Evolutionary conservation across 495 filamentous ascomycete genomes (phyloP).

Genomic region (Margaritispora aquatica): DNA sequence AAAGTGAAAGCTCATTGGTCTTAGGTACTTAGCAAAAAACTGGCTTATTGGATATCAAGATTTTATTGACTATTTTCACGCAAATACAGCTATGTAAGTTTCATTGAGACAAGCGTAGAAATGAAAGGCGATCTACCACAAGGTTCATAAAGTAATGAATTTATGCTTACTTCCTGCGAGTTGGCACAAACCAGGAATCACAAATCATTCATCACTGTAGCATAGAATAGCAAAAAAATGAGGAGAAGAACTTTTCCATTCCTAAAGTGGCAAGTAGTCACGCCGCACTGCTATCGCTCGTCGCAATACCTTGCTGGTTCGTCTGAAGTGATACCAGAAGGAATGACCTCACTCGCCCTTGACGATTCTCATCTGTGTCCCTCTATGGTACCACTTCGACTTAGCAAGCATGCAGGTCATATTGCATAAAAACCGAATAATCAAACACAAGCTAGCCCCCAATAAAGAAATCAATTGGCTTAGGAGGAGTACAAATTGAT

Average conservation of each 20-base stretch:
- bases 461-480: not conserved
- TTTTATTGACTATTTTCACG: no score
- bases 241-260: not conserved
- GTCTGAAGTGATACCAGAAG: not conserved
- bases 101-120: no score
- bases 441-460: constrained; percentile 1
- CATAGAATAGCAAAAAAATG: not conserved
- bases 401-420: not conserved
- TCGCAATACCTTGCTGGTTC: not conserved
- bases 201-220: no score
- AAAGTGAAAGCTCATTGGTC: no score
- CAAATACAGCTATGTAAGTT: no score
- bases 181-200: no score
- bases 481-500: constrained; percentile 1
- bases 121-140: no score
- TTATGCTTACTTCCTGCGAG: no score
- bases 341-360: not conserved
- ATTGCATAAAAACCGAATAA: constrained; percentile 6
- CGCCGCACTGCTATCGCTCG: not conserved
- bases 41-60: no score
- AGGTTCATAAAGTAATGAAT: no score
- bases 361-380: not conserved
- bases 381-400: not conserved
- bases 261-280: not conserved
- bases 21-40: no score